Evolutionary conservation across 2,329 filamentous ascomycete genomes (phyloP), one percentile per base, ranked within the genome.

Genomic region (Arthrobotrys conoides): DNA sequence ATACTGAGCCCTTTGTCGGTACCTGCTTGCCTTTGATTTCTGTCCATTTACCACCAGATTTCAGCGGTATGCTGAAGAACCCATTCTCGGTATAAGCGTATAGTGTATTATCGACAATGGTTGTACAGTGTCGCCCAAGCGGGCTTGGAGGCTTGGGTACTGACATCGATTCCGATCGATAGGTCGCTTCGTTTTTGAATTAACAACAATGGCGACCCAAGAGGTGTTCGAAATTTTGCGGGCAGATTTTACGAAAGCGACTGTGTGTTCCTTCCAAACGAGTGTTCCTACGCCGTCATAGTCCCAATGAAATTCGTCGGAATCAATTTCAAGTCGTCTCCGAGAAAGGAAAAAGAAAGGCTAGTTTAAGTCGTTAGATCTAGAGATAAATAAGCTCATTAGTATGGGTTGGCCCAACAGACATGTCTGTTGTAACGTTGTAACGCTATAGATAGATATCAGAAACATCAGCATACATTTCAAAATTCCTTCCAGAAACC

Each of bases 61-160:
- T 64, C 36, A 82, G 59, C 14, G 69, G 78, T 27, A 82, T 41
- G n/a, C 80, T 81, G 46, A 81, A 81, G 51, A 82, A 82, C 9
- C 80, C 81, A 66, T 71, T 72, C 59, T 81, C 67, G n/a, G 82
- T 82, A 70, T 80, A 82, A 14, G 81, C 76, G 55, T 81, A 82
- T 48, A 82, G 81, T 38, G 73, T 80, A 48, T 71, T 66, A 57
- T 82, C 79, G 61, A 80, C 79, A 53, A 82, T 44, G 16, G 77
- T 69, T 9, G 82, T 82, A 61, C 82, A 82, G 36, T 82, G 82
- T 55, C 61, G 57, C 30, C 81, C 82, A 16, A 82, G 61, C 4
- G 76, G 80, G 27, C 67, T 77, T 41, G 80, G 71, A 30, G 81
- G 81, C 41, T 55, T 55, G 55, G 81, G 81, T 49, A 82, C 80